A percentile compares a stretch with the other conserved stretches of the same genome.
These are phyloP conservation scores for Fusarium nisikadoi DNA, from an alignment of 2,329 filamentous ascomycete species.

Conservation along the genomic window DNA sequence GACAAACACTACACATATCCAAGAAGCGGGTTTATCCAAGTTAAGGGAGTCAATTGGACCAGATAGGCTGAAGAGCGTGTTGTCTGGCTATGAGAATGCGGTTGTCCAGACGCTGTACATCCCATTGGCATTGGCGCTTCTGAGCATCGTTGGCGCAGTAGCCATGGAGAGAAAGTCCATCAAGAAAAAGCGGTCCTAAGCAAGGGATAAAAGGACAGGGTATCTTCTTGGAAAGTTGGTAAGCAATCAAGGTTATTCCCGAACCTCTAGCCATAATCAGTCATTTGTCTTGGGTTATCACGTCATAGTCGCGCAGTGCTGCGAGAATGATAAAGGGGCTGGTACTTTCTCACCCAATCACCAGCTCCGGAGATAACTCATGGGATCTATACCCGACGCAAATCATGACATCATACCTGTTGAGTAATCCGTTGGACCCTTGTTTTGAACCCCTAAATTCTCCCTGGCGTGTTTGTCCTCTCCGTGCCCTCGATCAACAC, in stretches of 20 bases:
- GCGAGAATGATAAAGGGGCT: background rate
- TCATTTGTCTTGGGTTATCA: background rate
- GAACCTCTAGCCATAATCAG: background rate
- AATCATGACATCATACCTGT: background rate
- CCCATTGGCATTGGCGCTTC: constrained; percentile 27
- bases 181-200: constrained; percentile 35
- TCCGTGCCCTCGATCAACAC: fast-evolving
- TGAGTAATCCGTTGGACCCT: background rate
- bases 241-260: background rate
- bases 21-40: constrained; percentile 24
- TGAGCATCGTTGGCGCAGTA: constrained; percentile 32
- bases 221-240: fast-evolving
- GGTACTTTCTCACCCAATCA: background rate
- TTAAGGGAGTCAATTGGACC: constrained; percentile 30
- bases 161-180: constrained; percentile 39
- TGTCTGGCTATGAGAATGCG: constrained; percentile 37
- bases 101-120: constrained; percentile 41
- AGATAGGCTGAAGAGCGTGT: constrained; percentile 14
- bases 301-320: background rate
- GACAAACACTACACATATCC: constrained; percentile 6
- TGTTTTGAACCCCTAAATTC: background rate
- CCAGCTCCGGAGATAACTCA: fast-evolving
- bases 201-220: too few species aligned
- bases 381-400: fast-evolving
- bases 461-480: fast-evolving